Percentiles rank a stretch among this genome's conserved stretches.
Evolutionary conservation across 2,329 filamentous ascomycete species (phyloP).

Genomic region (Mycocentrospora acerina): DNA sequence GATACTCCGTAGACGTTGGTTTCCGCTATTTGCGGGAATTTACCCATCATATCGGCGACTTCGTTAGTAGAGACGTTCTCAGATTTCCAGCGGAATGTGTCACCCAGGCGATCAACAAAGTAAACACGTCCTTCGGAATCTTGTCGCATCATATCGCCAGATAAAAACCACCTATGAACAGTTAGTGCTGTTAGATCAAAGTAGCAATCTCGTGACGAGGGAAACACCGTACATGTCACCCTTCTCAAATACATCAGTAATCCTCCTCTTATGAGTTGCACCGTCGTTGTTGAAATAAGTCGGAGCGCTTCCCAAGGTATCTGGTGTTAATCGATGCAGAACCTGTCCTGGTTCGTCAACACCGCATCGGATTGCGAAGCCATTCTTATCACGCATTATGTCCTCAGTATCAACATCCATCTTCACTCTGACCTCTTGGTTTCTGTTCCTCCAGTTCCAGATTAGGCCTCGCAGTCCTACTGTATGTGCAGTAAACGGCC

Average conservation of each 20-base stretch:
- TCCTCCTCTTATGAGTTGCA: conserved; percentile 33
- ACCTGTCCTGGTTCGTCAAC: conserved; percentile 40
- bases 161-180: conserved; percentile 36
- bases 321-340: conserved; percentile 33
- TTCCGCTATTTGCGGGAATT: conserved; percentile 45
- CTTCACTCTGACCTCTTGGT: conserved; percentile 36
- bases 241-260: conserved; percentile 40
- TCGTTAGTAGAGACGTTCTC: conserved; percentile 52
- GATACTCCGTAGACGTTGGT: conserved; percentile 49
- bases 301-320: conserved; percentile 21
- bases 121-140: conserved; percentile 38
- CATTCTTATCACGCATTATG: conserved; percentile 37
- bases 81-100: conserved; percentile 46
- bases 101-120: conserved; percentile 43
- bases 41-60: conserved; percentile 46
- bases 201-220: not conserved
- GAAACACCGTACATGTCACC: conserved; percentile 38
- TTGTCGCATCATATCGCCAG: conserved; percentile 42
- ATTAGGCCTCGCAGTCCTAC: conserved; percentile 38
- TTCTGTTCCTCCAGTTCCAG: conserved; percentile 34
- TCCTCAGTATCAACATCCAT: conserved; percentile 44
- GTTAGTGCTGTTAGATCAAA: not conserved
- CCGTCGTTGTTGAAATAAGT: conserved; percentile 39
- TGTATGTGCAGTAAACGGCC: conserved; percentile 36
- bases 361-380: conserved; percentile 36